Percentiles rank a stretch among this genome's conserved stretches.
Conservation (phyloP, 768 basidiomycete genomes). For the Boletus sp. region DNA sequence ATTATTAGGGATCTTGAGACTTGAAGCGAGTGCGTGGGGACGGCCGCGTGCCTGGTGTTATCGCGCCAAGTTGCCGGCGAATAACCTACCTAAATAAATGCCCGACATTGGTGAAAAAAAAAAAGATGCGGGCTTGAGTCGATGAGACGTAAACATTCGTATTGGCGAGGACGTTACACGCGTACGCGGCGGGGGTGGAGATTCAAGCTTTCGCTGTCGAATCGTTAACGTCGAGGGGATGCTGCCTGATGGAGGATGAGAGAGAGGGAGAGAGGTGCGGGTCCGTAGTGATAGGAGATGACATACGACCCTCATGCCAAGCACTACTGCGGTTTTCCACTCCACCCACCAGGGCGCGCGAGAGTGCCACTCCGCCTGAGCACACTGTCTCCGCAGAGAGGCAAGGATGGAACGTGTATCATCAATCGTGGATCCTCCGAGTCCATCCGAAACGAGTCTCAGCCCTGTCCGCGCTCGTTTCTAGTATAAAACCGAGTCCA, state of each 20-base stretch:
- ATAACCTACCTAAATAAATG: not conserved
- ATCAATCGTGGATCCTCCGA: not conserved
- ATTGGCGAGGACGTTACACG: not conserved
- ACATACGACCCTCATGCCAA: not conserved
- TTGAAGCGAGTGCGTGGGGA: not conserved
- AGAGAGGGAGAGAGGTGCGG: not conserved
- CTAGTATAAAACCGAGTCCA: constrained; percentile 8
- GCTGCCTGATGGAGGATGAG: not conserved
- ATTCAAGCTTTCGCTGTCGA: not conserved
- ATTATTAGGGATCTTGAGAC: not conserved
- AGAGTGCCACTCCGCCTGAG: not conserved
- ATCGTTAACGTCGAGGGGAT: too few species aligned
- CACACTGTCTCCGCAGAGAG: constrained; percentile 16
- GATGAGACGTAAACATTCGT: not conserved
- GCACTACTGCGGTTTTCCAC: not conserved
- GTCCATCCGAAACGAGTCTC: not conserved
- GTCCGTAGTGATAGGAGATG: not conserved
- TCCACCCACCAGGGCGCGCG: too few species aligned
- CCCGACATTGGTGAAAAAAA: not conserved
- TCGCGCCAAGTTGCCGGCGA: not conserved
- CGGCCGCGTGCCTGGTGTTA: not conserved
- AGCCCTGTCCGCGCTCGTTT: not conserved
- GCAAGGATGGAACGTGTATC: constrained; percentile 12
- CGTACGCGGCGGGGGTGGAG: constrained; percentile 13
- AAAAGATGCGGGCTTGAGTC: not conserved